Percentiles rank a stretch among this genome's conserved stretches.
Conservation (phyloP, 345 rosid species). For the Iberis pinnata region DNA sequence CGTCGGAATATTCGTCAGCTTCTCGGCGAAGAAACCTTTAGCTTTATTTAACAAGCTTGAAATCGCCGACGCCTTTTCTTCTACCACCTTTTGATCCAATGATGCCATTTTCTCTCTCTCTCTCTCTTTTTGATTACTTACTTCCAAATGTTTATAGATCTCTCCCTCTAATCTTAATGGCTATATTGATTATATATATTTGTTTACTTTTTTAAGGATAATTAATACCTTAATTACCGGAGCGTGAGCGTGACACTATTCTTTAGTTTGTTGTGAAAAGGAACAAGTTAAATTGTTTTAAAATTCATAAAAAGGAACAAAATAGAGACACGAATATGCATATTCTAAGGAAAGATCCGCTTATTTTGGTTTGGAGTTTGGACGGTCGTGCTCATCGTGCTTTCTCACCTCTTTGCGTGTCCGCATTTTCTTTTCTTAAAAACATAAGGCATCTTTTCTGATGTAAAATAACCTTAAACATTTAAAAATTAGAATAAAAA, state of each 20-base stretch:
- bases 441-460: no score
- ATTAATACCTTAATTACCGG: constrained; percentile 17
- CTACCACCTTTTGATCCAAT: constrained; percentile 21
- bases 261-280: background rate
- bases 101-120: constrained; percentile 14
- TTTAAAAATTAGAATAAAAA: no score
- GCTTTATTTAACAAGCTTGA: constrained; percentile 53
- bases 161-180: background rate
- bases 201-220: constrained; percentile 2
- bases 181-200: background rate
- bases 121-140: background rate
- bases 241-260: constrained; percentile 20
- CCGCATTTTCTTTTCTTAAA: background rate
- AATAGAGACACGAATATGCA: background rate
- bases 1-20: constrained; percentile 50
- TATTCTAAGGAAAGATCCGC: constrained; percentile 17
- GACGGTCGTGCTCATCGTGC: constrained; percentile 13
- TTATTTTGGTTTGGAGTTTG: background rate
- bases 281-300: background rate
- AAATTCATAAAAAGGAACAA: background rate
- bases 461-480: no score
- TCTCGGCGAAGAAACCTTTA: constrained; percentile 63
- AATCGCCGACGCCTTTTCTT: constrained; percentile 27
- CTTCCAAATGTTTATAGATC: constrained; percentile 5
- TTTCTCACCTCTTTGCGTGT: constrained; percentile 9